Base-by-base conservation (phyloP, 2,329 filamentous ascomycete genomes). In the Trichoderma sp. region DNA sequence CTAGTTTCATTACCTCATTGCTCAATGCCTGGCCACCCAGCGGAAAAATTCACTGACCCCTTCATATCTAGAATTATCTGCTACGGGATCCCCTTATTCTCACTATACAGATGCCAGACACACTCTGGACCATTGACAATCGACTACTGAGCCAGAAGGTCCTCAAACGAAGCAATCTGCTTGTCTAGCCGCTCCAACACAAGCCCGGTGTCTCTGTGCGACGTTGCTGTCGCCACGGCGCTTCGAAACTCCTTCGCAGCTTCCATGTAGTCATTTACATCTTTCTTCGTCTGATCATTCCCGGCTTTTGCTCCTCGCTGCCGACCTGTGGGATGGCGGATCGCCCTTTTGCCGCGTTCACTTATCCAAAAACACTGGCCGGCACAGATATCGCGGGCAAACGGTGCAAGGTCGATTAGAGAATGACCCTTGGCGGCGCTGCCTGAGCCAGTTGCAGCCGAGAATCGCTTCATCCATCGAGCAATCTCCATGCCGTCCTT, bases 351-450 rank as follows among this genome's bases (percentile, higher is more conserved):
- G 26, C 52, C 52, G 10, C 52, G 52, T n/a, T 34, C 61, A 10
- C 52, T 46, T 46, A 54, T 66, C 61, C 61, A 56, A 24, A 34
- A 66, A 14, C 61, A 66, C 13, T 56, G 30, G 1, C 61, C 61
- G 4, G 61, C 61, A 18, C 34, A 56, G 16, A 56, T 46, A 30
- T 66, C n/a, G 37, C 61, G 61, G 24, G 52, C 52, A 49, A 66
- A 66, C 43, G 61, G 61, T 58, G 61, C 51, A 32, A 65, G 61
- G 24, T 65, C 61, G 6, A 26, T 24, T 24, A 56, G 34, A 46
- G 61, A 65, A 46, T 56, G 32, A 3, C 26, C 13, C 37, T 56
- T 52, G 51, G 26, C 6, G 28, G 28, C 21, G 26, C 13, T 28
- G 26, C 37, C 52, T 10, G 34, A 13, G 5, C 11, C 39, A 3